phyloP scores from a whole-genome alignment of 768 basidiomycete genomes.

The Daedaleopsis sinensis region DNA sequence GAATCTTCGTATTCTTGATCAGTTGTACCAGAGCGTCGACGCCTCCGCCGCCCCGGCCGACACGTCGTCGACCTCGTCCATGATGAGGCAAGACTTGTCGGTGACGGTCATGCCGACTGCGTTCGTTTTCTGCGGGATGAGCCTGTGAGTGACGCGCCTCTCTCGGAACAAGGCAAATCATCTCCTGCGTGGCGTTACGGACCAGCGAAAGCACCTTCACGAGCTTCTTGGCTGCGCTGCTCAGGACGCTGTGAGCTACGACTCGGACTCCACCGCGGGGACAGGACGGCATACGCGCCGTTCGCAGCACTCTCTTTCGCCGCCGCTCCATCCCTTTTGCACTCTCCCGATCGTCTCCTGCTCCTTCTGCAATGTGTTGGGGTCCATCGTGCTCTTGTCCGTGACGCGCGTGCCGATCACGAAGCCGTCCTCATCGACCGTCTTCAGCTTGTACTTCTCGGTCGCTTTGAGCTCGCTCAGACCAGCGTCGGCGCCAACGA shows the following conservation, averaged over 20 bases:
- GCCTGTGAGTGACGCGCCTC: not conserved
- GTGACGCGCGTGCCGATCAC: conserved; percentile 71
- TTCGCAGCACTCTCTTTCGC: conserved; percentile 36
- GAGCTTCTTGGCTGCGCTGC: conserved; percentile 70
- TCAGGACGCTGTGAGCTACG: not conserved
- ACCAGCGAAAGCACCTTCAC: conserved; percentile 66
- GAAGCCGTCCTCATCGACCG: conserved; percentile 87
- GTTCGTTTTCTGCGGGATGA: conserved; percentile 50
- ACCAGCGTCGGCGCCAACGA: conserved; percentile 88
- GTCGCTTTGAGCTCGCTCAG: conserved; percentile 87
- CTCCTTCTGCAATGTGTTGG: conserved; percentile 82
- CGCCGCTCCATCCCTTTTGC: conserved; percentile 79
- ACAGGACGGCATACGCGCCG: conserved; percentile 10
- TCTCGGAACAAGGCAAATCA: not conserved
- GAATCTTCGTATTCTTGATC: conserved; percentile 95
- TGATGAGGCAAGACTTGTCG: conserved; percentile 85
- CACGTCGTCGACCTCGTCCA: conserved; percentile 99
- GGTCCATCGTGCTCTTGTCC: conserved; percentile 48
- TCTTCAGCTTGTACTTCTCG: conserved; percentile 74
- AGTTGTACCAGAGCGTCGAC: conserved; percentile 90
- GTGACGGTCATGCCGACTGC: conserved; percentile 75
- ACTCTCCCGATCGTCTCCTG: conserved; percentile 69
- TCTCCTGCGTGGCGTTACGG: not conserved
- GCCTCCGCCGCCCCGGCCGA: conserved; percentile 94
- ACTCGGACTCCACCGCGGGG: not conserved